Percentiles rank a stretch among this genome's conserved stretches.
Evolutionary conservation across 306 rosid species (phyloP).

Genomic region (Heteromeles arbutifolia): DNA sequence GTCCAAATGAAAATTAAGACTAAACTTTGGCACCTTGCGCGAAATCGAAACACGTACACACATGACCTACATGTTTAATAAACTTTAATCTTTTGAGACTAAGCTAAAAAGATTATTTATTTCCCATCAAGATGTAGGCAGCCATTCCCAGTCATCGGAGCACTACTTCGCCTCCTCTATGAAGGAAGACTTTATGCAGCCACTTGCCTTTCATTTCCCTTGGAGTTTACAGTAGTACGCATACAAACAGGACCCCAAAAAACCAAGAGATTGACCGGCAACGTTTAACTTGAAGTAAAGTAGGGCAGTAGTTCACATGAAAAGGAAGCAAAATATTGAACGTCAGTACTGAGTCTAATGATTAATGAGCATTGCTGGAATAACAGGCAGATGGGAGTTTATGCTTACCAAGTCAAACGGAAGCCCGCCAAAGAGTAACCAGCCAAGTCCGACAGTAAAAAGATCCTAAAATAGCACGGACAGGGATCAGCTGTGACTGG

Average conservation of each 20-base stretch:
- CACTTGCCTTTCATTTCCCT: conserved; percentile 34
- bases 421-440: conserved; percentile 57
- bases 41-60: not conserved
- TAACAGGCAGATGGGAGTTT: not conserved
- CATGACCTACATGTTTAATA: not conserved
- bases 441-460: conserved; percentile 47
- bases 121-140: not conserved
- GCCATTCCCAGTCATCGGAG: conserved; percentile 14
- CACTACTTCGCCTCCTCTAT: not conserved
- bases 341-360: not conserved
- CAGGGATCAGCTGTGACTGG: not conserved
- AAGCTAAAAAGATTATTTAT: not conserved
- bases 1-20: not conserved
- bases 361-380: not conserved
- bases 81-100: not conserved
- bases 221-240: conserved; percentile 55
- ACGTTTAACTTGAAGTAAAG: conserved; percentile 41
- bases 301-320: not conserved
- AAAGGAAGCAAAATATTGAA: not conserved
- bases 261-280: conserved; percentile 62
- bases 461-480: conserved; percentile 31
- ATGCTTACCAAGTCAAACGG: conserved; percentile 45
- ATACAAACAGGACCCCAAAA: conserved; percentile 66
- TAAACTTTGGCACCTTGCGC: not conserved
- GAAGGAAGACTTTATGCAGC: conserved; percentile 1